A percentile compares a stretch with the other conserved stretches of the same genome.
These are phyloP conservation scores for Cupressus sempervirens DNA, from an alignment of 75 land plant species.

Conservation along the genomic window DNA sequence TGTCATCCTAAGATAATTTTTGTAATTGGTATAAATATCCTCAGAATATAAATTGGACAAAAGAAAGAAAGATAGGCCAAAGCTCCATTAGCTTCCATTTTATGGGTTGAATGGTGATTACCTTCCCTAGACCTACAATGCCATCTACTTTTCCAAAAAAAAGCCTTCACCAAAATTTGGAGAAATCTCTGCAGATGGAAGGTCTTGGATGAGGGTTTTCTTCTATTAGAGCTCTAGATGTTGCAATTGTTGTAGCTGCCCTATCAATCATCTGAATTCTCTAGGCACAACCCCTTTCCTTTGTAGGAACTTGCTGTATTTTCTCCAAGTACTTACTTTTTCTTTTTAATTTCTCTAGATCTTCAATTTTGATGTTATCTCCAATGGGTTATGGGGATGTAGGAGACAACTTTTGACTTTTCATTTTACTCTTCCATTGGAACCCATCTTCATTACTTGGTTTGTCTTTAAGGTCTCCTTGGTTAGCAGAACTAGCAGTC, in stretches of 20 bases:
- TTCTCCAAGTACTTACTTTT: conserved; percentile 47
- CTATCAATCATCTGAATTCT: conserved; percentile 82
- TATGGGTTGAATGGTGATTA: not conserved
- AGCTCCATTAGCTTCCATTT: conserved; percentile 5
- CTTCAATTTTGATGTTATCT: conserved; percentile 1
- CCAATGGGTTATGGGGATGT: conserved; percentile 1
- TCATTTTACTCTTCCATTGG: conserved; percentile 64
- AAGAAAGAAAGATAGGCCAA: not conserved
- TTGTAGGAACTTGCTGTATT: conserved; percentile 67
- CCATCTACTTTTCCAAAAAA: not conserved
- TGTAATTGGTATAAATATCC: not conserved
- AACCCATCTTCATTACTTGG: conserved; percentile 22
- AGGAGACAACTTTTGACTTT: conserved; percentile 23
- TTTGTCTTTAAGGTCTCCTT: not conserved
- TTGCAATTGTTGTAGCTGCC: conserved; percentile 92
- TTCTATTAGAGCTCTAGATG: conserved; percentile 56
- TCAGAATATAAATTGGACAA: not conserved
- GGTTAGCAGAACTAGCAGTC: not conserved
- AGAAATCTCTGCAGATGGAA: not conserved
- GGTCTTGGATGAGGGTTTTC: conserved; percentile 17
- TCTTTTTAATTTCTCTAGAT: conserved; percentile 26
- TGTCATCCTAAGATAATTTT: not conserved
- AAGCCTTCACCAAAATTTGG: not conserved
- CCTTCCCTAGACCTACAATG: not conserved
- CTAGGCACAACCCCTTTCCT: conserved; percentile 82